Base-by-base conservation (phyloP, 495 filamentous ascomycete genomes). In the Clavariopsis aquatica region DNA sequence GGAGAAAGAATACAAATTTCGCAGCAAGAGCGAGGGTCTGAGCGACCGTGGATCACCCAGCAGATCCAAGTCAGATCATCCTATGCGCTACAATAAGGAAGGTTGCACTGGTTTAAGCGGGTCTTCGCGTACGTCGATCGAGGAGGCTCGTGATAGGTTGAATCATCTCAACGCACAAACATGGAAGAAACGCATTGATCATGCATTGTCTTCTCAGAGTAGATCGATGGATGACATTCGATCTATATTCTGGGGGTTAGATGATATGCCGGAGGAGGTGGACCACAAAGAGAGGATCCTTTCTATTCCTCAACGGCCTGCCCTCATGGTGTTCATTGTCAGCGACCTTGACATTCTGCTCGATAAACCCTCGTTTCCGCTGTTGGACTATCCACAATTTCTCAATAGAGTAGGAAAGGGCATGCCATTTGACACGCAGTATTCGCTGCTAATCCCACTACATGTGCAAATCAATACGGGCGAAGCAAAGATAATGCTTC, bases 161-260 rank as follows among this genome's bases (percentile, higher is more conserved):
- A 81, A 93, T 60, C 77, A 85, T 49, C 85, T 93, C 69, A 96
- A 98, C 75, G 85, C 94, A 2, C 86, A 88, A 70, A 91, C 87
- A 49, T 99, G 94, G 94, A 96, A 94, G 75, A 87, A 85, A 63
- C 87, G 93, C 36, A 96, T 99, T 49, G 92, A 96, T 69, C 81
- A 81, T 57, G 85, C 87, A 24, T 82, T 91, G 66, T 76, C 79
- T 31, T 84, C 87, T 53, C 86, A 93, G 57, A 88, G 81, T 43
- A 82, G 84, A 7, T 84, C 84, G 6, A 90, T 95, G 75, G 87
- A 86, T 65, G 91, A 96, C 63, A 81, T 95, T 24, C 84, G 92
- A 20, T 83, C 85, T 24, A 76, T 89, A 2, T 94, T 97, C 69
- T 93, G 89, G 82, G 93, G 91, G 9, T 78, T 83, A 31, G 91